Evolutionary conservation across 2,329 filamentous ascomycete genomes (phyloP), one percentile per base, ranked within the genome.

Genomic region (Trichoderma oligosporum): DNA sequence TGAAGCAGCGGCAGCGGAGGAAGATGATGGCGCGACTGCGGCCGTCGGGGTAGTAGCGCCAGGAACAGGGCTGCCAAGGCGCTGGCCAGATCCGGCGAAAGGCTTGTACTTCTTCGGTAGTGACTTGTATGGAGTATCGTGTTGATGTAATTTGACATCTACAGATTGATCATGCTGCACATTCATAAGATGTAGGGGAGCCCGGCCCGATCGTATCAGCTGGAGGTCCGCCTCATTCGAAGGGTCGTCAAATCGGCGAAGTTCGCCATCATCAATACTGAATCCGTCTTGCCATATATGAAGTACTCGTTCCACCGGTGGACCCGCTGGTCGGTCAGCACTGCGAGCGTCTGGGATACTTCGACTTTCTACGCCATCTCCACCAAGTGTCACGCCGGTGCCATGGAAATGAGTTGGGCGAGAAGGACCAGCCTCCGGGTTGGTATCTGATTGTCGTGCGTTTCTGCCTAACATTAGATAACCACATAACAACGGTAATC

Each of bases 201-300:
- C 89, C 16, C 88, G 84, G 7, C 89, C 89, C 18, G 82, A 80
- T 60, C 89, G 84, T 65, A 94, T 94, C 79, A 91, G 86, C 58
- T 84, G 78, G 42, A 94, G 77, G 53, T 88, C 87, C 48, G 80
- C 78, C 27, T 85, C 82, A 68, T 93, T 91, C 27, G 80, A 80
- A 0, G 89, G 88, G 69, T 94, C 89, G 65, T 92, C 87, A 67
- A 89, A 93, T 56, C 88, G 84, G 68, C 82, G 85, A 35, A 94
- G 82, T 45, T 85, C 82, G 25, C 90, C 90, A 66, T 94, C 88
- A 59, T 92, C 89, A 60, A 95, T 85, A 62, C 88, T 93, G 74
- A 94, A 93, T 12, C 90, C 90, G 67, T 95, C 86, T 39, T 82
- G 80, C 90, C 90, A 95, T 42, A 94, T 79, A 66, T 93, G 89